Evolutionary conservation across 192 early-diverging fungal genomes (phyloP).

Genomic region (Backusella macrospora): DNA sequence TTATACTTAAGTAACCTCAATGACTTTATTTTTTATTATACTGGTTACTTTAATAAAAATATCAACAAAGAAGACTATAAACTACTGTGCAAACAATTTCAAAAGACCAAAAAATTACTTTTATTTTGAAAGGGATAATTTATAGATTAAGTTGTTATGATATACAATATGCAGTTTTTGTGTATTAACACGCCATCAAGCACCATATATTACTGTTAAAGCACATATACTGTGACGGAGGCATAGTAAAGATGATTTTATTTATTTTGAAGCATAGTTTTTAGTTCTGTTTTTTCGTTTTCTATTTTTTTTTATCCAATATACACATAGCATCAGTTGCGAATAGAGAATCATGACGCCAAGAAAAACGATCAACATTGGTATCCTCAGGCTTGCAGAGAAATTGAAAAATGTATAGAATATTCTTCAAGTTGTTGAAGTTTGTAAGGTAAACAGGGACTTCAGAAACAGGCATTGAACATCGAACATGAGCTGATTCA

Average conservation of each 20-base stretch:
- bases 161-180: too few species aligned
- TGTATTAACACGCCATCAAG: too few species aligned
- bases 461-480: constrained; percentile 17
- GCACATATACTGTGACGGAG: background rate
- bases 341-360: constrained; percentile 7
- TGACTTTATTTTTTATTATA: too few species aligned
- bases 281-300: constrained; percentile 4
- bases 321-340: constrained; percentile 13
- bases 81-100: too few species aligned
- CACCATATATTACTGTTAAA: too few species aligned
- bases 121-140: too few species aligned
- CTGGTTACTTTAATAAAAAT: too few species aligned
- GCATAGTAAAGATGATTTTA: constrained; percentile 18
- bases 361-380: constrained; percentile 18
- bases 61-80: too few species aligned
- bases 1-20: too few species aligned
- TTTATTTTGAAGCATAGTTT: background rate
- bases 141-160: too few species aligned
- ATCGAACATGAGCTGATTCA: constrained; percentile 15
- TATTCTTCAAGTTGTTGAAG: constrained; percentile 15
- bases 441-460: constrained; percentile 20
- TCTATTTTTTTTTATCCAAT: constrained; percentile 13
- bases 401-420: constrained; percentile 13
- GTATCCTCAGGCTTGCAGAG: constrained; percentile 14
- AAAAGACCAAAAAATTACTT: too few species aligned